Conservation (phyloP, 2,329 filamentous ascomycete species). For the Penicillium capsulatum region DNA sequence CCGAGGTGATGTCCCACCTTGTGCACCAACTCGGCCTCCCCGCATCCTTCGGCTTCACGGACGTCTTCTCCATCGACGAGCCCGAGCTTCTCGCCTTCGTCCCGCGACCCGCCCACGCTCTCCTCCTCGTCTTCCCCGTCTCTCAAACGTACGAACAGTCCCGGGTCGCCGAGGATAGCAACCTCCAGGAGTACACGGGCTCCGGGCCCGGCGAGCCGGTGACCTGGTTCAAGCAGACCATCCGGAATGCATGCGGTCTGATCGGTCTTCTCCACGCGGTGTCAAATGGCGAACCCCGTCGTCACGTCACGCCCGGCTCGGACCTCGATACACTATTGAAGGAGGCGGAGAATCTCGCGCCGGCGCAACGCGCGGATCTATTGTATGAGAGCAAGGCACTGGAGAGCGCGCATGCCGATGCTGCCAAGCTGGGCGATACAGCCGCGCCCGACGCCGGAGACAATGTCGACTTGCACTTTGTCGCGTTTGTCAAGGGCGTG, state of each 20-base stretch:
- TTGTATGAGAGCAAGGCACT: conserved; percentile 73
- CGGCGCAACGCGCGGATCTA: conserved; percentile 63
- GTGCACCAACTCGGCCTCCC: conserved; percentile 80
- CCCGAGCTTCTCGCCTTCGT: conserved; percentile 79
- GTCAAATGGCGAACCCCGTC: conserved; percentile 67
- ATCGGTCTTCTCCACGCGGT: conserved; percentile 84
- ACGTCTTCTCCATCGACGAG: conserved; percentile 88
- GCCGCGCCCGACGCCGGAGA: conserved; percentile 71
- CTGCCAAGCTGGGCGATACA: conserved; percentile 74
- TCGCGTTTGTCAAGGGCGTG: conserved; percentile 78
- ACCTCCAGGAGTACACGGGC: conserved; percentile 60
- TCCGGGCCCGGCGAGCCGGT: conserved; percentile 69
- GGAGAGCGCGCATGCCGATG: conserved; percentile 72
- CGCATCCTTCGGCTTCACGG: conserved; percentile 71
- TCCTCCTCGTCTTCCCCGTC: conserved; percentile 89
- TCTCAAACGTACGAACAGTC: conserved; percentile 73
- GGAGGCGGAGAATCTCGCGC: conserved; percentile 65
- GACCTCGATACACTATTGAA: conserved; percentile 56
- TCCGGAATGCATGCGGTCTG: conserved; percentile 85
- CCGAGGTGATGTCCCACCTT: conserved; percentile 79
- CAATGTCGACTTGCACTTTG: conserved; percentile 88
- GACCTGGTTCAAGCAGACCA: conserved; percentile 92
- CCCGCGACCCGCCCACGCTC: conserved; percentile 78
- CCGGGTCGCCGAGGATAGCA: conserved; percentile 67
- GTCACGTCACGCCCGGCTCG: conserved; percentile 53